A percentile compares a stretch with the other conserved stretches of the same genome.
Evolutionary conservation across 139 green algal genomes (phyloP).

Genomic region (Chlamydomonas asymmetrica): DNA sequence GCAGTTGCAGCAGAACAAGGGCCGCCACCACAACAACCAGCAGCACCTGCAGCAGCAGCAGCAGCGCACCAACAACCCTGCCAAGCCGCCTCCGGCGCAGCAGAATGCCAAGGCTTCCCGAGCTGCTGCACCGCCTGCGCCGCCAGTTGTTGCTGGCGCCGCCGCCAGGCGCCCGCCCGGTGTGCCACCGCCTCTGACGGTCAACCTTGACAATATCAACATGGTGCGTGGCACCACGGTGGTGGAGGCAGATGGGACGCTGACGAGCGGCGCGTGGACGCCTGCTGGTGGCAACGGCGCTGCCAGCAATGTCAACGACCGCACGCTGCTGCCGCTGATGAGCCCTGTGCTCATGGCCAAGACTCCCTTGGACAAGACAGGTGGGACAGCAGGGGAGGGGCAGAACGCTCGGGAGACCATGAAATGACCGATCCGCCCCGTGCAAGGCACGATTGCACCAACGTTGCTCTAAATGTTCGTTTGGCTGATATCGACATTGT

Average conservation of each 20-base stretch:
- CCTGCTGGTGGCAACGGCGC: background rate
- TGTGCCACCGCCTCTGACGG: slow-evolving; percentile 3
- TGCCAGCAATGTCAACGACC: slow-evolving; percentile 9
- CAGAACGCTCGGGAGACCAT: background rate
- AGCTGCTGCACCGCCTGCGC: background rate
- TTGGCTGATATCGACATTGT: background rate
- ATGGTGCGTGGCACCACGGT: background rate
- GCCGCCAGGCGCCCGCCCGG: background rate
- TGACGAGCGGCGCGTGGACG: background rate
- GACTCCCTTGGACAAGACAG: background rate
- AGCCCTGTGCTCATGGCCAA: slow-evolving; percentile 25
- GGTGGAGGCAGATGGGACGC: background rate
- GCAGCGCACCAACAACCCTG: background rate
- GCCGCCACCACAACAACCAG: background rate
- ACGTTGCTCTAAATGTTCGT: background rate
- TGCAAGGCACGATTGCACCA: background rate
- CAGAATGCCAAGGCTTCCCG: no score
- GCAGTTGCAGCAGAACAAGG: background rate
- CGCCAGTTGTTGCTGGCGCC: background rate
- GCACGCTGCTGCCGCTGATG: slow-evolving; percentile 14
- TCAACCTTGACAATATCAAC: slow-evolving; percentile 6
- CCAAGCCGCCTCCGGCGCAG: background rate
- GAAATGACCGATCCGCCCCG: background rate
- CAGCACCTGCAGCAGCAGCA: background rate
- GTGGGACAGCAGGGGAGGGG: background rate